Percentiles rank a stretch among this genome's conserved stretches.
Evolutionary conservation across 2,329 filamentous ascomycete genomes (phyloP).

Genomic region (Aspergillus neotritici): DNA sequence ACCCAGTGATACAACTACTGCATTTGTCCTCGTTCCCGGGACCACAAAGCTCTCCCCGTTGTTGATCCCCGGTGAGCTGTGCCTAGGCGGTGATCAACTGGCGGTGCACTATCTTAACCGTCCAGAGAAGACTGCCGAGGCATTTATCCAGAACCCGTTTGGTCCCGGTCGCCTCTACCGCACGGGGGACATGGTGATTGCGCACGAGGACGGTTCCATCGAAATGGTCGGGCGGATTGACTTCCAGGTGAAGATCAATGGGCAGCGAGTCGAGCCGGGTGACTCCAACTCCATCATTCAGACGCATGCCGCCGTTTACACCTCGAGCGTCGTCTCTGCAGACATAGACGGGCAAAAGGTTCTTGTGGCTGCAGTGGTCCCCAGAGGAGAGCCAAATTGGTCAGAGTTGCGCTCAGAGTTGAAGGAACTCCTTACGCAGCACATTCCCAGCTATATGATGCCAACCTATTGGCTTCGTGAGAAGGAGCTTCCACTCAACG

Average conservation of each 20-base stretch:
- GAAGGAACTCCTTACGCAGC: background rate
- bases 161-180: constrained; percentile 11
- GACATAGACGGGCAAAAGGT: constrained; percentile 4
- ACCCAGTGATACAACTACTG: constrained; percentile 10
- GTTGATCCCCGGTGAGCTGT: constrained; percentile 10
- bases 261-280: constrained; percentile 54
- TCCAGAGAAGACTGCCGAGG: constrained; percentile 3
- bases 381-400: background rate
- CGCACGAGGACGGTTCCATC: constrained; percentile 9
- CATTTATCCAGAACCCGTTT: constrained; percentile 11
- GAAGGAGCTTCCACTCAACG: constrained; percentile 5
- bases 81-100: constrained; percentile 9
- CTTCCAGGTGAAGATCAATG: constrained; percentile 56
- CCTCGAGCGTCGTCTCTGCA: constrained; percentile 3
- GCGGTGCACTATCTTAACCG: constrained; percentile 9
- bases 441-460: constrained; percentile 9
- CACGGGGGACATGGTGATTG: constrained; percentile 17
- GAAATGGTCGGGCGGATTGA: constrained; percentile 51
- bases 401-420: constrained; percentile 1
- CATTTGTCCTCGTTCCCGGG: constrained; percentile 8
- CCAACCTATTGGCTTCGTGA: constrained; percentile 7
- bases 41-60: constrained; percentile 10
- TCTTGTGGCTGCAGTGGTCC: constrained; percentile 6
- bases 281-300: constrained; percentile 18
- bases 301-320: constrained; percentile 1